Evolutionary conservation across 2,329 filamentous ascomycete genomes (phyloP).

Genomic region (Alternaria sp.): DNA sequence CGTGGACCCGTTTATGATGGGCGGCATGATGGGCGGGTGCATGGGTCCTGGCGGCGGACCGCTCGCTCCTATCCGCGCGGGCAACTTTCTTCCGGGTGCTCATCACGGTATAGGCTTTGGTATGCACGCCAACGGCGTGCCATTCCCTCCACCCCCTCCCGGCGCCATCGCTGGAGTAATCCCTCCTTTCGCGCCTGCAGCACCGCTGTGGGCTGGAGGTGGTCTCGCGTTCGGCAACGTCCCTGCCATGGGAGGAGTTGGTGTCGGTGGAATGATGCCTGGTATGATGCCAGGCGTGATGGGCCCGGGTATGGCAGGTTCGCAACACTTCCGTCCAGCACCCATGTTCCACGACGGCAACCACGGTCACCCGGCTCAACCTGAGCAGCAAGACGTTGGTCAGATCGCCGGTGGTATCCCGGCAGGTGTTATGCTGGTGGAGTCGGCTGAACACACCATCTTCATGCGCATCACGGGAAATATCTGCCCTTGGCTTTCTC

Average conservation of each 20-base stretch:
- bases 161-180: slow-evolving; percentile 32
- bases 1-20: slow-evolving; percentile 35
- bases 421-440: slow-evolving; percentile 38
- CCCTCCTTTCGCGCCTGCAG: slow-evolving; percentile 35
- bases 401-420: slow-evolving; percentile 41
- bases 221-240: slow-evolving; percentile 38
- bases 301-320: slow-evolving; percentile 21
- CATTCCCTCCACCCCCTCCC: slow-evolving; percentile 39
- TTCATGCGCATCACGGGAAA: slow-evolving; percentile 41
- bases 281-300: slow-evolving; percentile 29
- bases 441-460: slow-evolving; percentile 38
- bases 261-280: slow-evolving; percentile 10
- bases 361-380: slow-evolving; percentile 29
- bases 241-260: slow-evolving; percentile 24
- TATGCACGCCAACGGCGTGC: slow-evolving; percentile 30
- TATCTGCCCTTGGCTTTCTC: slow-evolving; percentile 43
- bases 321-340: slow-evolving; percentile 31
- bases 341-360: slow-evolving; percentile 37
- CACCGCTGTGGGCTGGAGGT: slow-evolving; percentile 36
- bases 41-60: slow-evolving; percentile 33
- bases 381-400: slow-evolving; percentile 36
- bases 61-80: slow-evolving; percentile 36
- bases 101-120: slow-evolving; percentile 41
- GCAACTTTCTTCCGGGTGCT: slow-evolving; percentile 38
- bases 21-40: slow-evolving; percentile 9